Base-by-base conservation (phyloP, 1,284 basidiomycete genomes). In the Fomitopsis schrenkii region DNA sequence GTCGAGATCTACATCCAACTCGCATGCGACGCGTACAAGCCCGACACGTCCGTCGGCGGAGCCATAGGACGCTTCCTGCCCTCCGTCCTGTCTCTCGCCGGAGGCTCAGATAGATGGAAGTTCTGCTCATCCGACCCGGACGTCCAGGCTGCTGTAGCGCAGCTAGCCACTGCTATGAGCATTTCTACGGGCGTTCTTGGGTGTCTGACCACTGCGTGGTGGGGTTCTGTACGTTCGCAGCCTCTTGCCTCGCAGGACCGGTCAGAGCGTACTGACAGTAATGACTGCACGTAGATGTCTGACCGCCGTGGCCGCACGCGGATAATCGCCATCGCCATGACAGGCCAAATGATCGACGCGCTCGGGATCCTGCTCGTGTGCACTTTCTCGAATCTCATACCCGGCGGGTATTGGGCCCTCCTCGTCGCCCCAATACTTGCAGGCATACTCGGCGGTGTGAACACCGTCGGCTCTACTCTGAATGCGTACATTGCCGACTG, bases 351-450 rank as follows among this genome's bases (percentile, higher is more conserved):
- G 30, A 62, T 87, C 46, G 84, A 81, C 67, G 90, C 94, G 66
- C 66, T 84, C 30, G 84, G 78, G 63, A 88, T 94, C 67, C 80
- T 95, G 57, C 68, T 88, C 57, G 88, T 91, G 9, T 79, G 84
- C 36, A 78, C 76, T 56, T 88, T 82, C 72, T 83, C 83, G 40
- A 75, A 83, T 58, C 68, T 75, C 17, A 75, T 93, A 6, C 91
- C 91, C 1, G 91, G 93, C 5, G 90, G 92, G 14, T 94, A 94
- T 73, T 90, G 90, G 82, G 88, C 93, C 70, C 79, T 95, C n/a
- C 68, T 95, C 9, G 67, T 91, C 14, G 90, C 90, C 1, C 85
- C 89, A 9, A 67, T 87, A 3, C 63, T 94, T 1, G 93, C 96
- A 64, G 95, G 95, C 8, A 63, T 82, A 3, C 74, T 94, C 7